phyloP scores from a whole-genome alignment of 352 stramenopile genomes.

The Phytopythium litorale region DNA sequence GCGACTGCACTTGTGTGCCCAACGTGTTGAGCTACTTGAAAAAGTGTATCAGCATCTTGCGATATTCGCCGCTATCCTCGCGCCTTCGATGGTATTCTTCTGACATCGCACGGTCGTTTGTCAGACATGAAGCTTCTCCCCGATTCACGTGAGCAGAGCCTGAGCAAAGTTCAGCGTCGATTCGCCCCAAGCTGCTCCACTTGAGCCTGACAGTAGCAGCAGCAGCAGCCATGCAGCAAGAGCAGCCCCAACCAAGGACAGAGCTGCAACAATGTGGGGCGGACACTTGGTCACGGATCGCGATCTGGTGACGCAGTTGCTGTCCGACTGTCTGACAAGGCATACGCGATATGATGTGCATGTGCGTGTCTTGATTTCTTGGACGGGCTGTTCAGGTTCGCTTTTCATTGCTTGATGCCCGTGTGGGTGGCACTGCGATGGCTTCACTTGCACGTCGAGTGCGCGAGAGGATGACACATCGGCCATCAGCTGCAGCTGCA shows the following conservation, averaged over 20 bases:
- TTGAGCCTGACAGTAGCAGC: background rate
- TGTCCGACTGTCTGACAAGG: background rate
- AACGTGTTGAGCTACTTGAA: too few relatives aligned
- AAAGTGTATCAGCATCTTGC: too few relatives aligned
- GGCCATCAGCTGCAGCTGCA: background rate
- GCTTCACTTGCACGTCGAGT: background rate
- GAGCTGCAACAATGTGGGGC: background rate
- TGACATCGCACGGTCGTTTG: too few relatives aligned
- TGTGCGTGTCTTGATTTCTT: background rate
- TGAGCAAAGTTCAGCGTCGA: too few relatives aligned
- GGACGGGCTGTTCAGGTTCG: background rate
- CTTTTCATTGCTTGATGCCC: background rate
- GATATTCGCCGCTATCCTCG: too few relatives aligned
- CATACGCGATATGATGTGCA: background rate
- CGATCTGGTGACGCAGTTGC: too few relatives aligned
- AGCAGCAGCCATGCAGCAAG: background rate
- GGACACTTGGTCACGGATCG: background rate
- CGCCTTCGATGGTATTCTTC: too few relatives aligned
- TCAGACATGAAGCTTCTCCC: too few relatives aligned
- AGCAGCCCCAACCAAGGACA: background rate
- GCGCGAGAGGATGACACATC: background rate
- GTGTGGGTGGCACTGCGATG: background rate
- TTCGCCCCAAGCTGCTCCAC: too few relatives aligned
- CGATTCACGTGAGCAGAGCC: too few relatives aligned
- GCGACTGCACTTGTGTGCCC: too few relatives aligned